phyloP scores from a whole-genome alignment of 2,329 filamentous ascomycete species.

The Alternaria burnsii region DNA sequence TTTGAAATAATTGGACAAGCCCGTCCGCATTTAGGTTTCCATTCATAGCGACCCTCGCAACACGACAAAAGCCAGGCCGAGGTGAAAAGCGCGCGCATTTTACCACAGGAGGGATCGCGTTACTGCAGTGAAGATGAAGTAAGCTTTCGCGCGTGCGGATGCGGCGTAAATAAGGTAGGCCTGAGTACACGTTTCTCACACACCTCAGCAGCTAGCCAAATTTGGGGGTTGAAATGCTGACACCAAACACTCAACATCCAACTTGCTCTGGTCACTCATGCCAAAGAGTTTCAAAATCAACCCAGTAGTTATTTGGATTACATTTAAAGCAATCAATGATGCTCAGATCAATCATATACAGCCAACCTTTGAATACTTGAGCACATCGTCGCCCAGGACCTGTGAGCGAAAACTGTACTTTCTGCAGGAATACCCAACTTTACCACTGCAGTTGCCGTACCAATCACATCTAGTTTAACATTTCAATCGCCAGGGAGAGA shows the following conservation, averaged over 20 bases:
- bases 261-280: not conserved
- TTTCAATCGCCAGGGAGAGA: not conserved
- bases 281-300: not conserved
- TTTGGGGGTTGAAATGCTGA: not conserved
- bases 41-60: not conserved
- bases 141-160: slow-evolving; percentile 1
- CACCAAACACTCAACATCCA: not conserved
- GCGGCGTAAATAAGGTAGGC: not conserved
- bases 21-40: not conserved
- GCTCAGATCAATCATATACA: not conserved
- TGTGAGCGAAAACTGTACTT: not conserved
- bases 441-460: not conserved
- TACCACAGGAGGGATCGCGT: not conserved
- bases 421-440: not conserved
- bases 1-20: not conserved
- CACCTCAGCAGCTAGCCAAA: not conserved
- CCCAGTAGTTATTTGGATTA: not conserved
- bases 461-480: not conserved
- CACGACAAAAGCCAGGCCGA: not conserved
- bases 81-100: not conserved
- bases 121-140: not conserved
- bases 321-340: not conserved
- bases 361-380: not conserved
- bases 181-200: not conserved
- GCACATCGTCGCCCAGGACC: not conserved